Conservation (phyloP, 495 filamentous ascomycete genomes). For the Xylaria telfairii region DNA sequence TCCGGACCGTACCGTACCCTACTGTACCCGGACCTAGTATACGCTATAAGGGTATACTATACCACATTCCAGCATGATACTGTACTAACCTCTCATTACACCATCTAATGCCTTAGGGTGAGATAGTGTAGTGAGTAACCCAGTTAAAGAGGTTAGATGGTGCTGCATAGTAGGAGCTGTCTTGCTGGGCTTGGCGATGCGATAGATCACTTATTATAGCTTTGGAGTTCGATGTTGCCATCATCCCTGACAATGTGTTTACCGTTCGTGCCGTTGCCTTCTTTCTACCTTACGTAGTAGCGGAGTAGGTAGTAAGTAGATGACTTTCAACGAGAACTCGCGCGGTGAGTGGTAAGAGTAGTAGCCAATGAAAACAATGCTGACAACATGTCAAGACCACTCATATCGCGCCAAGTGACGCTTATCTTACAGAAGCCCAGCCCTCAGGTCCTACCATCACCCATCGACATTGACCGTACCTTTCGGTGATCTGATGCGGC, state of each 20-base stretch:
- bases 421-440: slow-evolving; percentile 4
- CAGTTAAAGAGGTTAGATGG: neutral
- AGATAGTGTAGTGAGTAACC: neutral
- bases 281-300: neutral
- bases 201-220: neutral
- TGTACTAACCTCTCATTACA: neutral
- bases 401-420: neutral
- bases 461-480: neutral
- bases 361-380: neutral
- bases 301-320: no score
- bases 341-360: neutral
- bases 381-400: neutral
- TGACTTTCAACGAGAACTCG: neutral
- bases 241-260: neutral
- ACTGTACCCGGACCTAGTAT: neutral
- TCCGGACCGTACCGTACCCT: neutral
- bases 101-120: neutral
- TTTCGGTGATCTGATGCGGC: slow-evolving; percentile 10
- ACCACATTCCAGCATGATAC: neutral
- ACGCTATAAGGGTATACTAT: neutral
- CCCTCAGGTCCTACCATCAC: neutral
- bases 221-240: neutral
- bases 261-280: neutral
- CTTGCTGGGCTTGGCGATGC: neutral
- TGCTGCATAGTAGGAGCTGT: neutral